Base-by-base conservation (phyloP, 805 yeast species). In the Ogataea chonburiensis region DNA sequence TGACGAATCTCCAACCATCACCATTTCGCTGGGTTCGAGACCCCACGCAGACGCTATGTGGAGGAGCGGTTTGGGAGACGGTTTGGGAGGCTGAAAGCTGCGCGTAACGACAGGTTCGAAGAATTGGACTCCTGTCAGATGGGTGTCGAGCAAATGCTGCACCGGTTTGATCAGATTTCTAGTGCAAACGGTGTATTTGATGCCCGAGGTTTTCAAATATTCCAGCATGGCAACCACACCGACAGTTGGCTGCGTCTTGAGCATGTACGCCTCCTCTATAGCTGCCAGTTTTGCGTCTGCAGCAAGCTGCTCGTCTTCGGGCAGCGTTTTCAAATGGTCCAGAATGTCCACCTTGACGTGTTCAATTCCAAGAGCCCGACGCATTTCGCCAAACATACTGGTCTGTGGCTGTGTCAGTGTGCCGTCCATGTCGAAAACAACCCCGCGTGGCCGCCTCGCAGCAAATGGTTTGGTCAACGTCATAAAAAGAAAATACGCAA, bases 371-470 rank as follows among this genome's bases (percentile, higher is more conserved):
- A 81, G 60, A 0, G 79, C 79, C 14, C 67, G 63, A 38, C 86
- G 65, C 86, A 81, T 80, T 30, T 75, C 76, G 9, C 47, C 44
- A 39, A 63, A 63, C 67, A 63, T 63, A 49, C 57, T 52, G 1
- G 65, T 57, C 40, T 80, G 86, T 1, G 87, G 86, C 10, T 73
- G 60, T 45, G 84, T 77, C 37, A 83, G 53, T 0, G 91, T 83
- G 5, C 89, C 89, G 53, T 83, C 91, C 91, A 83, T 82, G 50
- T 83, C 91, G 52, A 83, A 83, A 1, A 83, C 66, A 5, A 83
- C 53, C 0, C 86, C 86, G 46, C 10, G 30, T 11, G 34, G 32
- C 25, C 28, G 31, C 16, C 37, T 21, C 18, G 22, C 30, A 5
- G 20, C 21, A 18, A 30, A 27, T 8, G 24, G 18, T 24, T 16